phyloP scores from a whole-genome alignment of 2,329 filamentous ascomycete species.

The Penicillium sp. region DNA sequence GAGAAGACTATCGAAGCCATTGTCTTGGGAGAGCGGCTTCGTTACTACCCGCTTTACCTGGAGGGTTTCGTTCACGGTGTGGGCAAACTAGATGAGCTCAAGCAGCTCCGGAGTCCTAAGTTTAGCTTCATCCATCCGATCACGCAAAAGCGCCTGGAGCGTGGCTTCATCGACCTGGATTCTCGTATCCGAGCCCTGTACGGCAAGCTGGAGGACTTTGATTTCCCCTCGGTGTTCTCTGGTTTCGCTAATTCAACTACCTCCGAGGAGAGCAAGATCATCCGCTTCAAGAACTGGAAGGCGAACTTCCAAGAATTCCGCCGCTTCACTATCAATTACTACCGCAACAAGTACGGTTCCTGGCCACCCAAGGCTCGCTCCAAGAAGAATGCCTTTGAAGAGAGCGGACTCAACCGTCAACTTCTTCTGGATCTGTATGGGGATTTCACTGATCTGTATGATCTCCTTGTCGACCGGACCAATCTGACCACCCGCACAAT shows the following conservation, averaged over 20 bases:
- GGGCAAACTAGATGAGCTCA: constrained; percentile 76
- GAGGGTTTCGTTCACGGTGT: constrained; percentile 91
- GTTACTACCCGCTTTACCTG: constrained; percentile 78
- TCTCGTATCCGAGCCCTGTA: constrained; percentile 71
- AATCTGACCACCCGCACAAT: constrained; percentile 76
- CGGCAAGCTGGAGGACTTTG: constrained; percentile 77
- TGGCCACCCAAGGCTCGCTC: constrained; percentile 91
- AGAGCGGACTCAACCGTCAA: constrained; percentile 80
- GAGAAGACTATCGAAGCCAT: constrained; percentile 90
- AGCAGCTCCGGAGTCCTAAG: constrained; percentile 68
- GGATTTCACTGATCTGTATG: constrained; percentile 85
- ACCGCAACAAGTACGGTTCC: constrained; percentile 66
- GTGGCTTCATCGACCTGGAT: constrained; percentile 77
- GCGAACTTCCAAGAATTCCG: constrained; percentile 73
- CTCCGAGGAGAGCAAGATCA: constrained; percentile 70
- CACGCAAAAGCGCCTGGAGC: constrained; percentile 78
- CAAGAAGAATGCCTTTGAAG: constrained; percentile 88
- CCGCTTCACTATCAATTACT: constrained; percentile 71
- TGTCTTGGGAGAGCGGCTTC: constrained; percentile 85
- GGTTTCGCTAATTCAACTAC: constrained; percentile 85
- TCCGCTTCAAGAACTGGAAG: constrained; percentile 85
- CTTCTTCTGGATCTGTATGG: constrained; percentile 81
- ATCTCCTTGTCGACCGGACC: constrained; percentile 79
- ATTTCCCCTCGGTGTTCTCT: constrained; percentile 86
- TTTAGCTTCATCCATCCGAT: constrained; percentile 69